These are phyloP conservation scores for Aspergillus ibericus DNA, from an alignment of 2,329 filamentous ascomycete species.

Conservation along the genomic window DNA sequence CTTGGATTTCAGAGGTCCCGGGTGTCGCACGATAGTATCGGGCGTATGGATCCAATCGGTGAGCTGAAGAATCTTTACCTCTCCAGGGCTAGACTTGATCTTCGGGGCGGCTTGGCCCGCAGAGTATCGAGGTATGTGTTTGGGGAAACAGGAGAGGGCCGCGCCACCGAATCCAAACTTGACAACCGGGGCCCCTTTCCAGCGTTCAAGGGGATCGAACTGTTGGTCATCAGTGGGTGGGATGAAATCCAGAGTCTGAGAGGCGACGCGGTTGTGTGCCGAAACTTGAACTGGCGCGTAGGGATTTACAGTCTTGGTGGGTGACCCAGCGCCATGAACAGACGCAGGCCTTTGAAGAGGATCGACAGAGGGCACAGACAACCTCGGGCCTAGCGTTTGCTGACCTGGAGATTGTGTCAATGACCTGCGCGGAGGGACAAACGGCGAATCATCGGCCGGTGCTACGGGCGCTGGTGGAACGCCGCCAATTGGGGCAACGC, in stretches of 20 bases:
- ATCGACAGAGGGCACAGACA: slow-evolving; percentile 46
- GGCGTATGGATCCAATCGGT: slow-evolving; percentile 71
- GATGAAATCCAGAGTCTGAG: slow-evolving; percentile 56
- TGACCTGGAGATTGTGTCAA: slow-evolving; percentile 62
- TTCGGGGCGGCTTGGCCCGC: slow-evolving; percentile 71
- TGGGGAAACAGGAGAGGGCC: slow-evolving; percentile 82
- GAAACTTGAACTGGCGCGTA: slow-evolving; percentile 36
- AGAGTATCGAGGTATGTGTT: slow-evolving; percentile 81
- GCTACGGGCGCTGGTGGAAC: slow-evolving; percentile 20
- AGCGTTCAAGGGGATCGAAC: slow-evolving; percentile 77
- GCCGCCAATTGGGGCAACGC: slow-evolving; percentile 24
- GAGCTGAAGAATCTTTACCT: slow-evolving; percentile 73
- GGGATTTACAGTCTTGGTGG: slow-evolving; percentile 37
- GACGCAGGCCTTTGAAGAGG: slow-evolving; percentile 56
- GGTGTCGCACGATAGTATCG: slow-evolving; percentile 77
- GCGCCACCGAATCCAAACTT: slow-evolving; percentile 84
- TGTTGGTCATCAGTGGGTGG: slow-evolving; percentile 56
- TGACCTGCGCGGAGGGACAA: slow-evolving; percentile 49
- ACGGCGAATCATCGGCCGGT: slow-evolving; percentile 26
- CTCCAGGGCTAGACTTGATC: slow-evolving; percentile 78
- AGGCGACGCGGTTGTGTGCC: slow-evolving; percentile 44
- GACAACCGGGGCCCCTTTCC: slow-evolving; percentile 86
- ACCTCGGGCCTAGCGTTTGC: slow-evolving; percentile 50
- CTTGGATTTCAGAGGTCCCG: slow-evolving; percentile 84
- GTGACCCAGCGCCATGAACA: slow-evolving; percentile 49